Percentiles rank a stretch among this genome's conserved stretches.
phyloP scores from a whole-genome alignment of 75 land plant genomes.

The Pinus taeda region DNA sequence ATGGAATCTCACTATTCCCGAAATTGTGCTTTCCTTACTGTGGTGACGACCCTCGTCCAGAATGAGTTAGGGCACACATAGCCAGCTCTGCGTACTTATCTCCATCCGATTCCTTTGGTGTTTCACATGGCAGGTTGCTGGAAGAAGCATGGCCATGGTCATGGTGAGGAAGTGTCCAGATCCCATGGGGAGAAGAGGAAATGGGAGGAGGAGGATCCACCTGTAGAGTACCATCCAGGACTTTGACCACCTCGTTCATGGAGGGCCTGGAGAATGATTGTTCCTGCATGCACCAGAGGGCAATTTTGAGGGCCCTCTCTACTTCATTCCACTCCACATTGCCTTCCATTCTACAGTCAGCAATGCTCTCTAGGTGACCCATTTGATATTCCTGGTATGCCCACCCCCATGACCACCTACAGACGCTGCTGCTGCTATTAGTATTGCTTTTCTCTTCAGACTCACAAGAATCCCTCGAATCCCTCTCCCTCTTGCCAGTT shows the following conservation, averaged over 20 bases:
- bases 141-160: too few species aligned
- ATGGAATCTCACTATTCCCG: not conserved
- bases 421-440: too few species aligned
- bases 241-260: conserved; percentile 59
- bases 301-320: conserved; percentile 45
- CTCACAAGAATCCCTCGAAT: conserved; percentile 7
- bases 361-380: conserved; percentile 14
- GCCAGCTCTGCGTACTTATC: not conserved
- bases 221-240: conserved; percentile 54
- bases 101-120: not conserved
- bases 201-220: conserved; percentile 52
- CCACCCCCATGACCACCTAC: conserved; percentile 10
- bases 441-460: not conserved
- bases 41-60: not conserved
- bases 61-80: not conserved
- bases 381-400: conserved; percentile 21
- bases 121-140: not conserved
- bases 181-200: too few species aligned
- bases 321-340: conserved; percentile 21
- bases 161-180: too few species aligned
- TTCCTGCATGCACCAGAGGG: conserved; percentile 61
- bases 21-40: not conserved
- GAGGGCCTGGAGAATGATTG: conserved; percentile 35
- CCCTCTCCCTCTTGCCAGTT: conserved; percentile 23
- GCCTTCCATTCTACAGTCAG: conserved; percentile 20